These are phyloP conservation scores for Penicillium sp. DNA, from an alignment of 2,329 filamentous ascomycete species.

Conservation along the genomic window DNA sequence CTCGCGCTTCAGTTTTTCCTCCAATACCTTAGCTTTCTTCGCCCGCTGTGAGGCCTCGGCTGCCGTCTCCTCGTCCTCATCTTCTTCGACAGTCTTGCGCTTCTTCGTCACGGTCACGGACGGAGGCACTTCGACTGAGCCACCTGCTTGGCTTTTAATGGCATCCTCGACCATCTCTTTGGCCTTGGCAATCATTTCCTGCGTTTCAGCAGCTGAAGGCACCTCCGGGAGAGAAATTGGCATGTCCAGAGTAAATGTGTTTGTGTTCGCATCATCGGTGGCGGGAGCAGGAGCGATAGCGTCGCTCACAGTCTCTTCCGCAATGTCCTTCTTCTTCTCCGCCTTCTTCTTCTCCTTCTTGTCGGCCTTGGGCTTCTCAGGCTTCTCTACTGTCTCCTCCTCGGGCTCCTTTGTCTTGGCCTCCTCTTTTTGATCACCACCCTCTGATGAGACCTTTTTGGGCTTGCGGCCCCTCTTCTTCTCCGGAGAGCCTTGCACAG, in stretches of 20 bases:
- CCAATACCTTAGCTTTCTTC: slow-evolving; percentile 66
- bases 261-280: slow-evolving; percentile 57
- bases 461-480: slow-evolving; percentile 18
- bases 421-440: slow-evolving; percentile 18
- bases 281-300: slow-evolving; percentile 55
- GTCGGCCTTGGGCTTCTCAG: slow-evolving; percentile 46
- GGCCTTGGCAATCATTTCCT: slow-evolving; percentile 78
- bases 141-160: slow-evolving; percentile 43
- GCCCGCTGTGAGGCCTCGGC: slow-evolving; percentile 42
- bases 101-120: slow-evolving; percentile 48
- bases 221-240: slow-evolving; percentile 62
- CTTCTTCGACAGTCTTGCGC: slow-evolving; percentile 65
- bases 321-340: slow-evolving; percentile 19
- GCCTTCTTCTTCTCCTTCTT: slow-evolving; percentile 14
- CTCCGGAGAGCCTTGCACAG: slow-evolving; percentile 13
- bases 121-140: slow-evolving; percentile 26
- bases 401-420: slow-evolving; percentile 14
- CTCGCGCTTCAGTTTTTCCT: slow-evolving; percentile 76
- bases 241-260: slow-evolving; percentile 69
- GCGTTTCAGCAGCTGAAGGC: slow-evolving; percentile 68
- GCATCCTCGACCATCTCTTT: slow-evolving; percentile 80
- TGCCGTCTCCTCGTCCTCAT: slow-evolving; percentile 38
- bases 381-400: slow-evolving; percentile 44
- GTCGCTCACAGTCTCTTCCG: slow-evolving; percentile 50
- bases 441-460: slow-evolving; percentile 17